Base-by-base conservation (phyloP, 441 rosid genomes). In the Eruca vesicaria region DNA sequence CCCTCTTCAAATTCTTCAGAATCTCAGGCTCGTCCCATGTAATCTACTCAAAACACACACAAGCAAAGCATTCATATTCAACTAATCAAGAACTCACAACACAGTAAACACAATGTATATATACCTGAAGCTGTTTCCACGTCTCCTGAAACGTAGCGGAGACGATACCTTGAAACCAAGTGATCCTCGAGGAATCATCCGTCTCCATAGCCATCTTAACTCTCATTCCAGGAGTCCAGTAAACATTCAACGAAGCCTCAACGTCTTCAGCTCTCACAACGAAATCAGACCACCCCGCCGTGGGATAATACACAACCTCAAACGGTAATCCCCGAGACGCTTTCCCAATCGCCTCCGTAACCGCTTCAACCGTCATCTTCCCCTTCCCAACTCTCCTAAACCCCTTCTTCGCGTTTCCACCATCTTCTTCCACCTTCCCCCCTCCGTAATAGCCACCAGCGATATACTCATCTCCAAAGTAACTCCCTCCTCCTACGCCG, bases 41-140 rank as follows among this genome's bases (percentile, higher is more conserved):
- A 53, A 94, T 81, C 99, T 94, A 69, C 20, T 0, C 71, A 78
- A 36, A 43, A 11, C 64, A 32, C 69, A 32, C 69, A 72, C 57
- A 45, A 26, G 21, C 55, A 59, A 38, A 38, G 45, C 45, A 38
- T 38, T 38, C 36, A 33, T 33, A 33, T 33, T 9, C 36, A 6
- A 28, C 20, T 45, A 33, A 19, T 18, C 32, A 32, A 48, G 19
- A 45, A 15, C 53, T 15, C 53, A 45, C 19, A 43, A 43, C 52
- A n/a, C 52, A n/a, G 8, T n/a, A 38, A 38, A 38, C 43, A 36
- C 43, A 35, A 3, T 9, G 10, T 36, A 16, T 28, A 45, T 29
- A 29, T 78, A 93, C 99, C 95, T 87, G 87, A 81, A 95, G 93
- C 86, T 84, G 89, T 21, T 92, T 90, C 99, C 99, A 95, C 9